These are phyloP conservation scores for Mycosarcoma mackinlayi DNA, from an alignment of 1,284 basidiomycete species.

Conservation along the genomic window DNA sequence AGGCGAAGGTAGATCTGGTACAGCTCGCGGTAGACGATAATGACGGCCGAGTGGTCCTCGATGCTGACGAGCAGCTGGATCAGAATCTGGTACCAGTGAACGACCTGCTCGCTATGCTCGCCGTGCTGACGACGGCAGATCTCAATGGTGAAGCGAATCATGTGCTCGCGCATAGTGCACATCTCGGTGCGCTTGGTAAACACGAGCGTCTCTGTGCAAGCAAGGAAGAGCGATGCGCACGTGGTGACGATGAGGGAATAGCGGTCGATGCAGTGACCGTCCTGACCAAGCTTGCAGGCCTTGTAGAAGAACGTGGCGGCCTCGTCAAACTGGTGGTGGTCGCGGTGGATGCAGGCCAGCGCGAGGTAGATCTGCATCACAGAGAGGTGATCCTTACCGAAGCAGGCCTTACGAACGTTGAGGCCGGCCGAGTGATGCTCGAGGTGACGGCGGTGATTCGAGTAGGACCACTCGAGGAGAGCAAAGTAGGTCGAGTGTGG, in stretches of 20 bases:
- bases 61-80: slow-evolving; percentile 9
- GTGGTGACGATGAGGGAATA: slow-evolving; percentile 9
- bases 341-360: slow-evolving; percentile 2
- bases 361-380: slow-evolving; percentile 11
- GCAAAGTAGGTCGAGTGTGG: slow-evolving; percentile 9
- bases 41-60: slow-evolving; percentile 6
- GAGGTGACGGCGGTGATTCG: slow-evolving; percentile 4
- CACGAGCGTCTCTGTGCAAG: slow-evolving; percentile 7
- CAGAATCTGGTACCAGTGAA: slow-evolving; percentile 8
- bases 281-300: slow-evolving; percentile 5
- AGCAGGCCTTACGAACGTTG: slow-evolving; percentile 7
- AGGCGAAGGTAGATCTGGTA: neutral
- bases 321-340: neutral
- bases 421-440: neutral
- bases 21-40: slow-evolving; percentile 6
- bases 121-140: slow-evolving; percentile 14
- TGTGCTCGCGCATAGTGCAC: slow-evolving; percentile 10
- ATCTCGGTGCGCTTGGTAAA: slow-evolving; percentile 5
- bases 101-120: slow-evolving; percentile 11
- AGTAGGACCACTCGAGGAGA: slow-evolving; percentile 13
- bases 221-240: slow-evolving; percentile 7
- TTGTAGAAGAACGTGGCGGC: slow-evolving; percentile 6
- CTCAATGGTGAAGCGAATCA: slow-evolving; percentile 11
- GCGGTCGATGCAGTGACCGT: slow-evolving; percentile 1
- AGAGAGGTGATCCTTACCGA: slow-evolving; percentile 7